phyloP scores from a whole-genome alignment of 2,329 filamentous ascomycete species.

The Lasiodiplodia theobromae region DNA sequence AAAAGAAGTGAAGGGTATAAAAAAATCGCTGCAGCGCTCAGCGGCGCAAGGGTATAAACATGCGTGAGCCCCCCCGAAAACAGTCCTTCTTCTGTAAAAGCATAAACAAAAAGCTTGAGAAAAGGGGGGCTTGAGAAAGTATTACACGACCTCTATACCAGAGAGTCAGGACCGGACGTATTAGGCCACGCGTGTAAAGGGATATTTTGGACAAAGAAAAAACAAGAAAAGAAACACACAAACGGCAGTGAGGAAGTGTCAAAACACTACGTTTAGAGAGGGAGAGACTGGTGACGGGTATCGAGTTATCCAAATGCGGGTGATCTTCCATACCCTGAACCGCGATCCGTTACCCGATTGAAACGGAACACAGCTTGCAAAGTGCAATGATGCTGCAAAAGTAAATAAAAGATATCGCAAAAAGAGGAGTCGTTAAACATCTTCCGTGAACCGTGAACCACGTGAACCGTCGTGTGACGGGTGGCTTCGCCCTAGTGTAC shows the following conservation, averaged over 20 bases:
- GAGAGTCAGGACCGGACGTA: slow-evolving; percentile 26
- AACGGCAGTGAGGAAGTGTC: slow-evolving; percentile 9
- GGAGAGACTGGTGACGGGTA: slow-evolving; percentile 18
- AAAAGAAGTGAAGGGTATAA: slow-evolving; percentile 14
- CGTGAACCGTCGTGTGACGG: slow-evolving; percentile 55
- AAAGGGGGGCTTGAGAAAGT: slow-evolving; percentile 17
- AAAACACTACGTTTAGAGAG: slow-evolving; percentile 24
- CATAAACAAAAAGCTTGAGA: slow-evolving; percentile 19
- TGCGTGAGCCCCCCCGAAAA: slow-evolving; percentile 22
- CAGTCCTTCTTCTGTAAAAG: slow-evolving; percentile 20
- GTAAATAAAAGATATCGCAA: slow-evolving; percentile 24
- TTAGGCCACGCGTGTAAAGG: slow-evolving; percentile 27
- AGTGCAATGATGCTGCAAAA: slow-evolving; percentile 16
- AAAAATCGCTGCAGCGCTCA: slow-evolving; percentile 21
- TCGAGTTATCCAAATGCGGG: slow-evolving; percentile 24
- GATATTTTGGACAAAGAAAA: slow-evolving; percentile 14
- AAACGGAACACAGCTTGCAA: slow-evolving; percentile 2
- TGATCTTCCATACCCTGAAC: slow-evolving; percentile 16
- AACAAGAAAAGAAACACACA: not conserved
- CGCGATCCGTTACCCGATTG: slow-evolving; percentile 11
- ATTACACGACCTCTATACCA: slow-evolving; percentile 25
- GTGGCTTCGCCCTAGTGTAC: slow-evolving; percentile 51
- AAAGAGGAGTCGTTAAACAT: slow-evolving; percentile 45
- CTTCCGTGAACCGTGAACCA: slow-evolving; percentile 56
- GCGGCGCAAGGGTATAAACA: slow-evolving; percentile 28